Evolutionary conservation across 257 asterid species (phyloP), one percentile per base, ranked within the genome.

Genomic region (Scutellaria barbata): DNA sequence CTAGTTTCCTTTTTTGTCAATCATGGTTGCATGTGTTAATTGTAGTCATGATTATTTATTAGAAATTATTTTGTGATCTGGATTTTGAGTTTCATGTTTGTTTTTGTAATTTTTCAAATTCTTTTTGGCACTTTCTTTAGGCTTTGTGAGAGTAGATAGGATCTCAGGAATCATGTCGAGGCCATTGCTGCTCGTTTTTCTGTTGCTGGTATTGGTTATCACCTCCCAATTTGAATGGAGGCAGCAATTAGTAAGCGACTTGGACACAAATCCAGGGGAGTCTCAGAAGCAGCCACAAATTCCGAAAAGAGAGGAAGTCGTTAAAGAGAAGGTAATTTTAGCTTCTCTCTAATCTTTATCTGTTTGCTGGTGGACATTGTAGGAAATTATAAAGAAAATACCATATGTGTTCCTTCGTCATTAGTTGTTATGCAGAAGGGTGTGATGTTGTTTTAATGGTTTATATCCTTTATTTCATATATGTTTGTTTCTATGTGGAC

Each of bases 161-260:
- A 42, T 41, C 40, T 25, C 59, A 17, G 79, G 71, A 74, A 81
- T 47, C 79, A 90, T 93, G 97, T 89, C 95, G 58, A 86, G 94
- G 69, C 81, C 96, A 33, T 79, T 86, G 92, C 79, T 90, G 74
- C 86, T 93, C 37, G 95, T 89, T 61, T 85, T 86, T 74, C 70
- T 90, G 84, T 82, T 88, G 84, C 51, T 93, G 58, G 55, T 89
- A 58, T 76, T 93, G 80, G 80, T 93, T 47, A 82, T 93, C n/a
- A 89, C 89, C 13, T 87, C 94, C 35, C 97, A 93, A 65, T 86
- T 93, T 63, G 97, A 93, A 83, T 93, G 98, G 97, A 90, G 84
- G 68, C 95, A 86, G 71, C 95, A 86, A 56, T 72, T 88, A 10
- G 85, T 75, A 58, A 81, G 82, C 22, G 94, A 92, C 66, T 73